Conservation (phyloP, 345 rosid genomes). For the Theobroma cacao region DNA sequence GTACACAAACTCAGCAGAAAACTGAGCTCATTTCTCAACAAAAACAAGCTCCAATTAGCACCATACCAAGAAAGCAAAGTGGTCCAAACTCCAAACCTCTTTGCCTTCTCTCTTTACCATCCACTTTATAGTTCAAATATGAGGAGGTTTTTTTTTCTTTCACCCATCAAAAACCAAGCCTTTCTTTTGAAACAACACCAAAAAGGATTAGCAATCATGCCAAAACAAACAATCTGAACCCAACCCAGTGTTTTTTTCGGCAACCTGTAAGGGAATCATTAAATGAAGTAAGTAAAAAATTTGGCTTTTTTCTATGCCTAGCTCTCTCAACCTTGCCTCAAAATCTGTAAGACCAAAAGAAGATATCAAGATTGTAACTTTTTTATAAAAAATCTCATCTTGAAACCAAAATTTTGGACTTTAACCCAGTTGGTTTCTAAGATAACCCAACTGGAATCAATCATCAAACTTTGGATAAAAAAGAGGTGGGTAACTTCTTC, state of each 20-base stretch:
- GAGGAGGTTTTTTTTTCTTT: conserved; percentile 20
- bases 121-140: conserved; percentile 25
- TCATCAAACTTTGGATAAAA: conserved; percentile 36
- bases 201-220: conserved; percentile 37
- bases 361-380: conserved; percentile 37
- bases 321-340: conserved; percentile 22
- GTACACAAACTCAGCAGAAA: conserved; percentile 14
- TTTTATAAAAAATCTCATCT: conserved; percentile 23
- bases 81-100: conserved; percentile 27
- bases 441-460: conserved; percentile 57
- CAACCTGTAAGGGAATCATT: conserved; percentile 45
- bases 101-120: conserved; percentile 13
- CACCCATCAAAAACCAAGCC: conserved; percentile 22
- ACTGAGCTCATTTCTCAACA: conserved; percentile 4
- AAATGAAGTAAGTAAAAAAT: conserved; percentile 39
- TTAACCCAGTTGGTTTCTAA: conserved; percentile 42
- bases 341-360: conserved; percentile 32
- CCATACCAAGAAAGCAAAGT: conserved; percentile 24
- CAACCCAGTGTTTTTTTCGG: conserved; percentile 39
- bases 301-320: conserved; percentile 32
- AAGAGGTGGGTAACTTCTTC: conserved; percentile 14
- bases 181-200: conserved; percentile 13
- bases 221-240: conserved; percentile 40
- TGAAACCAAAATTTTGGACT: conserved; percentile 20
- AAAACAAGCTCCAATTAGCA: conserved; percentile 13